Evolutionary conservation across 768 basidiomycete genomes (phyloP).

Genomic region (Xerocomus brunneocitrinus): DNA sequence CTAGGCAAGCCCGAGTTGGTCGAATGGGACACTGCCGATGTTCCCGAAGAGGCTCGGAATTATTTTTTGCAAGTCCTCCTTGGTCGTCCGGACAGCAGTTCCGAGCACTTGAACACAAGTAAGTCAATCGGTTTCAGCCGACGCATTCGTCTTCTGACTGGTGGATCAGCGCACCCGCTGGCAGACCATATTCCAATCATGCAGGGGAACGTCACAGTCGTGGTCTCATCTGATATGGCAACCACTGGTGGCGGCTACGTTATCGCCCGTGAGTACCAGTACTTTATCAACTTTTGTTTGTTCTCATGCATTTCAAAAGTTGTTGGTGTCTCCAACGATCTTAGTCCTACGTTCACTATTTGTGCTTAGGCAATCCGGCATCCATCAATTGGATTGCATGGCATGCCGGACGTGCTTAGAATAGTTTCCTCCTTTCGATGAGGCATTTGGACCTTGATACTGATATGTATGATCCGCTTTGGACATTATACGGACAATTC

Average conservation of each 20-base stretch:
- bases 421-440: conserved; percentile 6
- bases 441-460: neutral
- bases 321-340: conserved; percentile 65
- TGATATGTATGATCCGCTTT: neutral
- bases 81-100: conserved; percentile 33
- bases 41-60: conserved; percentile 36
- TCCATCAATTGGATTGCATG: neutral
- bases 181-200: conserved; percentile 51
- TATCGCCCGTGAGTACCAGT: conserved; percentile 51
- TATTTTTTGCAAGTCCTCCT: conserved; percentile 43
- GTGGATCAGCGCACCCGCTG: conserved; percentile 48
- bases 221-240: conserved; percentile 44
- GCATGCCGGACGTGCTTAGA: neutral
- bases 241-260: conserved; percentile 45
- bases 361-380: neutral
- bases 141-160: conserved; percentile 4
- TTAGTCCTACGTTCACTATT: conserved; percentile 58
- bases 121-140: conserved; percentile 13
- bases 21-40: conserved; percentile 35
- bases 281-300: neutral
- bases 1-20: conserved; percentile 36
- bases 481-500: conserved; percentile 16
- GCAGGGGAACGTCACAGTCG: conserved; percentile 44
- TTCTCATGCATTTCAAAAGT: conserved; percentile 35
- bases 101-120: conserved; percentile 52